Percentiles rank a stretch among this genome's conserved stretches.
phyloP scores from a whole-genome alignment of 768 basidiomycete genomes.

The Myochromella boudieri region DNA sequence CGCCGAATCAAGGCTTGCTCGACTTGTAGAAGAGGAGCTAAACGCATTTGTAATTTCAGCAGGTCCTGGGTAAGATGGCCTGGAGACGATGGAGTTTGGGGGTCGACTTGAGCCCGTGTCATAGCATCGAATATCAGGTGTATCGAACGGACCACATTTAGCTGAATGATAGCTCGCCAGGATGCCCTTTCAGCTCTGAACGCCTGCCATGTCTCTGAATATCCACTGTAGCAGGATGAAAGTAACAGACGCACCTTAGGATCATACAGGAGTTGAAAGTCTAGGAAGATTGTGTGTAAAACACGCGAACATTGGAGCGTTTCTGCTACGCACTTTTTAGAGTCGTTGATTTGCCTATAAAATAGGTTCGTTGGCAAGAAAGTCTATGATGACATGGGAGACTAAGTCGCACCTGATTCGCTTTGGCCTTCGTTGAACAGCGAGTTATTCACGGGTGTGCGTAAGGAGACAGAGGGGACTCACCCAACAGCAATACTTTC shows the following conservation, averaged over 20 bases:
- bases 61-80: slow-evolving; percentile 41
- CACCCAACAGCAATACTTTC: slow-evolving; percentile 64
- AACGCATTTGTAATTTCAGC: slow-evolving; percentile 53
- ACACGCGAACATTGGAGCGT: not conserved
- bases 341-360: slow-evolving; percentile 75
- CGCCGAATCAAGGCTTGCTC: slow-evolving; percentile 60
- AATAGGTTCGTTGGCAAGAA: slow-evolving; percentile 4
- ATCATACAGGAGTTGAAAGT: slow-evolving; percentile 65
- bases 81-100: slow-evolving; percentile 15
- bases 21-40: slow-evolving; percentile 60
- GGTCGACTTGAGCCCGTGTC: slow-evolving; percentile 27
- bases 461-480: slow-evolving; percentile 13
- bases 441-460: not conserved
- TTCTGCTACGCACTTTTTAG: slow-evolving; percentile 62
- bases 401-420: slow-evolving; percentile 66
- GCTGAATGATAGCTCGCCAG: slow-evolving; percentile 68
- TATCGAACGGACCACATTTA: slow-evolving; percentile 70
- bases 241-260: slow-evolving; percentile 41
- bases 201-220: slow-evolving; percentile 32
- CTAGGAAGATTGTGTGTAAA: slow-evolving; percentile 26
- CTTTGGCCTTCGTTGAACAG: slow-evolving; percentile 56
- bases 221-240: not conserved
- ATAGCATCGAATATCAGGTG: slow-evolving; percentile 62
- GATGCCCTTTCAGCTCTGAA: slow-evolving; percentile 61
- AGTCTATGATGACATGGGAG: not conserved